Evolutionary conservation across 2,329 filamentous ascomycete species (phyloP), one percentile per base, ranked within the genome.

Genomic region (Fonsecaea pugnacius): DNA sequence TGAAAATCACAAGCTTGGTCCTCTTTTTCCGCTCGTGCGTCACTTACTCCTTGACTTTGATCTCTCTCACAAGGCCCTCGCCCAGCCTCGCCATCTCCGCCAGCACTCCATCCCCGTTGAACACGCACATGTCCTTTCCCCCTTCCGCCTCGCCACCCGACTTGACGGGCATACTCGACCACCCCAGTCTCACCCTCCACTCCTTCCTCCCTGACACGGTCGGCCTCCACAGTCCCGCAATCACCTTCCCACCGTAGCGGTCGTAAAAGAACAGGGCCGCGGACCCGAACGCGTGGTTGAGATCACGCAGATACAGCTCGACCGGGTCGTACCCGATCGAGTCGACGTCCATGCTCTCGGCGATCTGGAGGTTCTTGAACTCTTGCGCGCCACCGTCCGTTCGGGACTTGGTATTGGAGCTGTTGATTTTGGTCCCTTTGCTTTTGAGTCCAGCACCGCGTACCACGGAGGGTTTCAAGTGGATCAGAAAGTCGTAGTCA

Each of bases 401-500:
- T 7, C 50, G 50, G 3, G 54, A 43, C 52, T 50, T 63, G 24
- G 54, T n/a, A n/a, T n/a, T n/a, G n/a, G n/a, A n/a, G n/a, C n/a
- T n/a, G n/a, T n/a, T n/a, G n/a, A n/a, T 33, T 53, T 38, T 40
- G 16, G 43, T 32, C 16, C 24, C 36, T 35, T 40, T 58, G 16
- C 7, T 27, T 21, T 60, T 55, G 33, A 35, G 10, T 33, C 55
- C 58, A 30, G 51, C 21, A n/a, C 33, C 77, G 72, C 63, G 73
- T 40, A 75, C 74, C 54, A 79, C 78, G 71, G 50, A 77, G 57
- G 74, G 71, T 77, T 86, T 84, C 21, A 98, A 80, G 72, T 89
- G 85, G 60, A 99, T 80, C n/a, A 94, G 79, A 68, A 98, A 89
- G 75, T 98, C 92, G 75, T 93, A 99, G 69, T 96, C 92, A 9